Percentiles rank a stretch among this genome's conserved stretches.
phyloP scores from a whole-genome alignment of 2,329 filamentous ascomycete species.

The Talaromyces sp. region DNA sequence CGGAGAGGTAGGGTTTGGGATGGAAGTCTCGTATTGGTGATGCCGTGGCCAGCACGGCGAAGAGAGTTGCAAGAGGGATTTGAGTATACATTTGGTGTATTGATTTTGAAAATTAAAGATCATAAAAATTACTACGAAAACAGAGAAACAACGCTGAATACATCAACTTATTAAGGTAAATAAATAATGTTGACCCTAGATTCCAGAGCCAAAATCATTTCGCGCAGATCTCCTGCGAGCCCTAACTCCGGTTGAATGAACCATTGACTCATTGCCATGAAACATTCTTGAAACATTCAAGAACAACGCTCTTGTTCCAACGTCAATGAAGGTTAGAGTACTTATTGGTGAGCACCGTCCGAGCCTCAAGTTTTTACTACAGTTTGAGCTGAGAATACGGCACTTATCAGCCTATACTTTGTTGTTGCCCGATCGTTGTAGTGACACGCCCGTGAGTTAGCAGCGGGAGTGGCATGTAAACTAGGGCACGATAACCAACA shows the following conservation, averaged over 20 bases:
- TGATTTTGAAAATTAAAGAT: not conserved
- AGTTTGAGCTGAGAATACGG: not conserved
- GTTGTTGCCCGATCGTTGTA: not conserved
- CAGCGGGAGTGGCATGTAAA: not conserved
- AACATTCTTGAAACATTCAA: not conserved
- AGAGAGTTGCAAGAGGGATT: slow-evolving; percentile 17
- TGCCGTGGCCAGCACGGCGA: slow-evolving; percentile 18
- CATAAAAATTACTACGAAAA: not conserved
- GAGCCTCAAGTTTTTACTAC: not conserved
- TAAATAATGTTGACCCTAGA: not conserved
- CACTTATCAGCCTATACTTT: not conserved
- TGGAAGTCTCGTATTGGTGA: not conserved
- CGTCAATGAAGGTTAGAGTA: too few species aligned
- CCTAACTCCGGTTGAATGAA: not conserved
- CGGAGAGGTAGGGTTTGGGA: not conserved
- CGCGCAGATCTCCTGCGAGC: not conserved
- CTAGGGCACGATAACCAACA: not conserved
- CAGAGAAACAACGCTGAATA: not conserved
- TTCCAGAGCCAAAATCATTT: not conserved
- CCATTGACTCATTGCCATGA: slow-evolving; percentile 1
- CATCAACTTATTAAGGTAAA: not conserved
- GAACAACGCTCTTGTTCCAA: not conserved
- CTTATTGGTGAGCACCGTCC: not conserved
- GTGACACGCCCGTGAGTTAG: not conserved
- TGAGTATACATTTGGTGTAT: slow-evolving; percentile 15